Conservation (phyloP, 495 filamentous ascomycete genomes). For the Rostrohypoxylon terebratum region DNA sequence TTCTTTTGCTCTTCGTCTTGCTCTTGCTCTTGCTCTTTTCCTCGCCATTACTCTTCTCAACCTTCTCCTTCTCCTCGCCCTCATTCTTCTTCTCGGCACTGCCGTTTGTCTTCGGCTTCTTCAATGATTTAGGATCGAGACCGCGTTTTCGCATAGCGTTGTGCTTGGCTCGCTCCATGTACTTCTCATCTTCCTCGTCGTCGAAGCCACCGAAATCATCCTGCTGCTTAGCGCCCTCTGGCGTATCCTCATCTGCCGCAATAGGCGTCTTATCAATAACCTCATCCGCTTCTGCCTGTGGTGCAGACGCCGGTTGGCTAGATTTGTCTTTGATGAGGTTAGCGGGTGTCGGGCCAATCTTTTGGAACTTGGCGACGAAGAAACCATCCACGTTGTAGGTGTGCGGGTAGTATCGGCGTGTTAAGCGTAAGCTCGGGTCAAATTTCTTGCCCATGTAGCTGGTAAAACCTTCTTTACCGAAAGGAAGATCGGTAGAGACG, state of each 20-base stretch:
- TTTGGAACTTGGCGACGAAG: constrained; percentile 98
- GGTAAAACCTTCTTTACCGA: constrained; percentile 91
- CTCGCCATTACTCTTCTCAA: constrained; percentile 31
- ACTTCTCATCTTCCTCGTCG: constrained; percentile 81
- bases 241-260: constrained; percentile 55
- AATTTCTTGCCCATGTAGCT: constrained; percentile 90
- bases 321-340: constrained; percentile 62
- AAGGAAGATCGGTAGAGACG: constrained; percentile 91
- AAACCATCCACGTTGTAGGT: constrained; percentile 98
- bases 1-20: constrained; percentile 49
- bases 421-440: constrained; percentile 83
- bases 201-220: constrained; percentile 90
- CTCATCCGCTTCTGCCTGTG: constrained; percentile 48
- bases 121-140: constrained; percentile 63
- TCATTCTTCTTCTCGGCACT: constrained; percentile 31
- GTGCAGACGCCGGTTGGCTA: constrained; percentile 35
- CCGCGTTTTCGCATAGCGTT: constrained; percentile 67
- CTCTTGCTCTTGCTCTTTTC: constrained; percentile 41
- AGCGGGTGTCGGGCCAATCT: constrained; percentile 78
- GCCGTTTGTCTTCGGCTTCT: constrained; percentile 48
- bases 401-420: constrained; percentile 92
- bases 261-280: constrained; percentile 65
- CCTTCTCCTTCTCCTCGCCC: constrained; percentile 19
- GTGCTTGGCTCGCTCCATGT: constrained; percentile 78
- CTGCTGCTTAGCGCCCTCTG: constrained; percentile 1